phyloP scores from a whole-genome alignment of 768 basidiomycete species.

The Hericium rajendrae region DNA sequence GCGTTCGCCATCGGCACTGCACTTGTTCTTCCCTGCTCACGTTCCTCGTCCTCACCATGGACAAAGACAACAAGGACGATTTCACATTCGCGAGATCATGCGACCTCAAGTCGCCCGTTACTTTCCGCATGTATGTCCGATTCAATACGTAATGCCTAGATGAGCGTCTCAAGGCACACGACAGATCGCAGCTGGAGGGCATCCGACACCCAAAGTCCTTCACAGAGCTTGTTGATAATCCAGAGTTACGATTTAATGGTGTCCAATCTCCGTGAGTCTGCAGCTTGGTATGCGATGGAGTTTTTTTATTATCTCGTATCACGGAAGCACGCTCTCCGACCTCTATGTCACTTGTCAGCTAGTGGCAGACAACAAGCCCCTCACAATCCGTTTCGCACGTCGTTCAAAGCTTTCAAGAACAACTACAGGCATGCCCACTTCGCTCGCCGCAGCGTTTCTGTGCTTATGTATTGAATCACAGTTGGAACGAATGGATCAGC shows the following conservation, averaged over 20 bases:
- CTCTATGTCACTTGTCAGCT: slow-evolving; percentile 91
- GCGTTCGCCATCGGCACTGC: too few relatives aligned
- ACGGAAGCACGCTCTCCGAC: slow-evolving; percentile 71
- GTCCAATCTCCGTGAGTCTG: slow-evolving; percentile 67
- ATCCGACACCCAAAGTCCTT: slow-evolving; percentile 59
- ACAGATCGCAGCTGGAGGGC: slow-evolving; percentile 81
- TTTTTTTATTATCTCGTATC: slow-evolving; percentile 11
- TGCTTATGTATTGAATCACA: slow-evolving; percentile 20
- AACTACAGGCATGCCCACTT: slow-evolving; percentile 41
- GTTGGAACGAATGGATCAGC: slow-evolving; percentile 95
- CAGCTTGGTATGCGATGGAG: background rate
- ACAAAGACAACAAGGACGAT: slow-evolving; percentile 69
- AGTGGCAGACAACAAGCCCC: slow-evolving; percentile 84
- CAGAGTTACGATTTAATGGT: slow-evolving; percentile 76
- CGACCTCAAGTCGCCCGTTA: slow-evolving; percentile 80
- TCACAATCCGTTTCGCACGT: slow-evolving; percentile 86
- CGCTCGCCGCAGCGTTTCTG: background rate
- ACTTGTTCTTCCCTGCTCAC: background rate
- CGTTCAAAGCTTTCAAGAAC: slow-evolving; percentile 87
- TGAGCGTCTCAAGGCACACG: background rate
- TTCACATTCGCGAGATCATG: slow-evolving; percentile 89
- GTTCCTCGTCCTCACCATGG: slow-evolving; percentile 25
- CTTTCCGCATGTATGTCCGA: slow-evolving; percentile 62
- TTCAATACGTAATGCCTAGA: background rate
- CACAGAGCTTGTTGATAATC: slow-evolving; percentile 75